These are phyloP conservation scores for Aphanomyces euteiches DNA, from an alignment of 352 stramenopile species.

Conservation along the genomic window DNA sequence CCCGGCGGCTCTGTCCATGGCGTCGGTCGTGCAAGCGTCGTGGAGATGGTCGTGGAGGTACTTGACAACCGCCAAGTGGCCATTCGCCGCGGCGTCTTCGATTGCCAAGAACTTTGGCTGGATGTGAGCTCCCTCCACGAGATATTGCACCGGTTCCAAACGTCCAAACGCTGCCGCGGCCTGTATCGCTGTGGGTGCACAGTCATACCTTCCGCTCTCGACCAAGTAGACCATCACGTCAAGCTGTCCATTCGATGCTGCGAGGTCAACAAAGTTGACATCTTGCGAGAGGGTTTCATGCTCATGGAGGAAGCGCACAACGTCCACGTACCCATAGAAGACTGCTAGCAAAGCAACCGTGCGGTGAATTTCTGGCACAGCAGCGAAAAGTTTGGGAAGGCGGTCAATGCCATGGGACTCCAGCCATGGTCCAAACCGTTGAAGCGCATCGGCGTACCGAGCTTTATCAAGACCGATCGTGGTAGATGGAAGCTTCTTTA, in stretches of 20 bases:
- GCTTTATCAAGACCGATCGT: neutral
- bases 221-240: neutral
- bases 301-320: neutral
- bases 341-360: neutral
- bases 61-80: neutral
- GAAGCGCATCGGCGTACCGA: neutral
- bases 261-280: neutral
- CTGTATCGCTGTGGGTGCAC: neutral
- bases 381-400: neutral
- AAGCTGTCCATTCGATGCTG: neutral
- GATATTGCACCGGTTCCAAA: neutral
- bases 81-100: conserved; percentile 15
- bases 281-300: neutral
- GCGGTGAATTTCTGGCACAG: neutral
- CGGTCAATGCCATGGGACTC: neutral
- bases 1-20: conserved; percentile 37
- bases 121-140: neutral
- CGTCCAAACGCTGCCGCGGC: neutral
- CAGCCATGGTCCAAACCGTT: neutral
- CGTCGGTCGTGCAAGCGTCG: neutral
- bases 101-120: neutral
- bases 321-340: neutral
- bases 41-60: neutral
- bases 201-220: neutral
- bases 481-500: neutral